Base-by-base conservation (phyloP, 176 grass and related monocot species). In the Oryza australiensis region DNA sequence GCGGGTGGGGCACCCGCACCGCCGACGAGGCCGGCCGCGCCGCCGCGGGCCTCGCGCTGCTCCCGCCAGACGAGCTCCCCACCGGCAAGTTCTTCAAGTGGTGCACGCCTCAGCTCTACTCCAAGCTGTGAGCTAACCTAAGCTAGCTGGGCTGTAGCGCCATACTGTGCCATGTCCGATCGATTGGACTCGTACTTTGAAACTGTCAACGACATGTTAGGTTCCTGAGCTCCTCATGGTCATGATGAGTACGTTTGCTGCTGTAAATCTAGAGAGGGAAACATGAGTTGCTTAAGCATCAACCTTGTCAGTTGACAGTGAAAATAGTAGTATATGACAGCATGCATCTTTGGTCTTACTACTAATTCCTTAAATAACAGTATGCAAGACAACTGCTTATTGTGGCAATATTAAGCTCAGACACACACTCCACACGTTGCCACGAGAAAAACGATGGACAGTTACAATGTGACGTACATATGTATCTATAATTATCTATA, bases 11-110 rank as follows among this genome's bases (percentile, higher is more conserved):
- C 38, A 46, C 70, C 62, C 87, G 79, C 63, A 87, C 87, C 26
- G 84, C 94, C 11, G 89, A 91, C 29, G 91, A 97, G 84, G 94
- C 80, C 6, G 94, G 91, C 66, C 59, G 76, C 40, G 40, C 69
- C 26, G 91, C 81, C n/a, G 87, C 81, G 23, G 32, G 23, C 28
- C 64, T 93, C 23, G 85, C 66, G 5, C 63, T 90, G 76, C 72
- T 87, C 22, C 77, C 81, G 33, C 84, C 81, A 0, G 22, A 12
- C 33, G 77, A 88, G 20, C 71, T 93, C 65, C 87, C 91, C 23
- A 90, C 91, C 5, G 87, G 91, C 49, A 87, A 79, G 46, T 93
- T 93, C 84, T 93, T 87, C 68, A 93, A 93, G 77, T 90, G 87
- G 87, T 65, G 46, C 75, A 90, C 81, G 6, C 85, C 81, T 29